phyloP scores from a whole-genome alignment of 140 eudicot genomes.

The Senecio squalidus region DNA sequence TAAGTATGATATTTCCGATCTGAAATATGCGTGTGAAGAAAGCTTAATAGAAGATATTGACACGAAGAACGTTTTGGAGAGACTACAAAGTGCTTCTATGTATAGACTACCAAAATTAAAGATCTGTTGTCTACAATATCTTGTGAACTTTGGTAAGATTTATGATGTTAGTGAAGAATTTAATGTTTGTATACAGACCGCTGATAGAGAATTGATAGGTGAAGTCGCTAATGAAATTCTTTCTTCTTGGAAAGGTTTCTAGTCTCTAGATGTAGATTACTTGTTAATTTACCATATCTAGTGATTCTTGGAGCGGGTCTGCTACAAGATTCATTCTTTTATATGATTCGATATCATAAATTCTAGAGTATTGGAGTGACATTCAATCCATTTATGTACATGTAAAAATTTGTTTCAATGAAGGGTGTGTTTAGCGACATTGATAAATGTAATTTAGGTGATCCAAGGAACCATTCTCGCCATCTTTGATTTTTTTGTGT shows the following conservation, averaged over 20 bases:
- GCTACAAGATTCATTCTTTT: not conserved
- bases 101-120: constrained; percentile 71
- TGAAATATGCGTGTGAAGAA: constrained; percentile 80
- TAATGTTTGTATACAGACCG: constrained; percentile 55
- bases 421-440: not conserved
- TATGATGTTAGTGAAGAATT: constrained; percentile 76
- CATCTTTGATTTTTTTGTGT: too few relatives aligned
- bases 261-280: too few relatives aligned
- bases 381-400: too few relatives aligned
- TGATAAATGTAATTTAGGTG: not conserved
- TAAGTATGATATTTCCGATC: constrained; percentile 76
- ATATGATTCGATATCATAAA: constrained; percentile 2
- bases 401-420: too few relatives aligned
- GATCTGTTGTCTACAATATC: constrained; percentile 63
- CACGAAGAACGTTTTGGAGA: constrained; percentile 63
- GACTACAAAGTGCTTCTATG: constrained; percentile 68
- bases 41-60: constrained; percentile 82
- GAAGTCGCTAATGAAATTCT: constrained; percentile 80
- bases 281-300: constrained; percentile 3
- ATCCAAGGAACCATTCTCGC: too few relatives aligned
- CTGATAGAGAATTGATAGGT: constrained; percentile 77
- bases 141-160: constrained; percentile 88
- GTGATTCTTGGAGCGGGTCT: constrained; percentile 10
- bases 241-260: constrained; percentile 93
- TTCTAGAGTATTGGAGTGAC: not conserved